Percentiles rank a stretch among this genome's conserved stretches.
Conservation (phyloP, 2,329 filamentous ascomycete species). For the Aspergillus chevalieri region DNA sequence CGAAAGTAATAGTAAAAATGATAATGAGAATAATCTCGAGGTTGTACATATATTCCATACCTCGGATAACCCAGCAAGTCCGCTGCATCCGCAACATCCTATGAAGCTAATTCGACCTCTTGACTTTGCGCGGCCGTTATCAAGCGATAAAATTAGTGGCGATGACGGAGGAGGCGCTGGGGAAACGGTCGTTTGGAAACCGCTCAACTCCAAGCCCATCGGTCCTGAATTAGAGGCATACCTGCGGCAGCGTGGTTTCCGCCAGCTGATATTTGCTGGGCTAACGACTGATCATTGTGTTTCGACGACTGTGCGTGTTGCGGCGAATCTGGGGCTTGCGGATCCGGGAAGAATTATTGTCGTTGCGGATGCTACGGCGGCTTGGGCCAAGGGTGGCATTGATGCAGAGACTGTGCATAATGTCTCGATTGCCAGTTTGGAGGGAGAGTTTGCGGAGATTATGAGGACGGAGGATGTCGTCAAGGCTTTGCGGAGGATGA, state of each 20-base stretch:
- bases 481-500: slow-evolving; percentile 14
- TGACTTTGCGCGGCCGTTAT: slow-evolving; percentile 23
- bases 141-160: neutral
- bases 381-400: slow-evolving; percentile 38
- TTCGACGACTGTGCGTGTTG: slow-evolving; percentile 45
- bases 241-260: slow-evolving; percentile 27
- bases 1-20: neutral
- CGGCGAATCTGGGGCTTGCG: slow-evolving; percentile 41
- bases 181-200: slow-evolving; percentile 40
- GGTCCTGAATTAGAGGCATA: slow-evolving; percentile 38
- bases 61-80: slow-evolving; percentile 28
- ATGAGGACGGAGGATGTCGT: slow-evolving; percentile 33
- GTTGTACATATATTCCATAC: slow-evolving; percentile 45
- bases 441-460: slow-evolving; percentile 43
- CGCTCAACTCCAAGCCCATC: slow-evolving; percentile 44
- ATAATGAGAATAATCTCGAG: slow-evolving; percentile 14
- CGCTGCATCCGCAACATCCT: slow-evolving; percentile 32
- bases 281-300: slow-evolving; percentile 48
- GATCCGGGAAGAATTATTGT: slow-evolving; percentile 37
- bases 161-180: slow-evolving; percentile 10
- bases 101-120: slow-evolving; percentile 21
- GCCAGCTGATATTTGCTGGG: slow-evolving; percentile 38
- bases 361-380: slow-evolving; percentile 43
- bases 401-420: slow-evolving; percentile 44
- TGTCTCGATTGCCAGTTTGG: slow-evolving; percentile 41